Conservation (phyloP, 2,329 filamentous ascomycete genomes). For the Aspergillus brunneoviolaceus region DNA sequence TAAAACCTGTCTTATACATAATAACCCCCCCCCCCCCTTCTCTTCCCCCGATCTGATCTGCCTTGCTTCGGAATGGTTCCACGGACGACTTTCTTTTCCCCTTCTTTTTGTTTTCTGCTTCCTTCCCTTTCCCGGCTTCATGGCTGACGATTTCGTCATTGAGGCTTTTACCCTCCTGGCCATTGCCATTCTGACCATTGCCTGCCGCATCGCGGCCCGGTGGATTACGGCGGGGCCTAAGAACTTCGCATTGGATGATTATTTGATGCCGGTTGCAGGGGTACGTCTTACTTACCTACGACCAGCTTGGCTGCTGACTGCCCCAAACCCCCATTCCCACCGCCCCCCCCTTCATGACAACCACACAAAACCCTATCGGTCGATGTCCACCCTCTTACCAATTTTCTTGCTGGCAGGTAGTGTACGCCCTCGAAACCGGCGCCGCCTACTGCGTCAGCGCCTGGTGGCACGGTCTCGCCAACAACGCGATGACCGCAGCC, state of each 20-base stretch:
- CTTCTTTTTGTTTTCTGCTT: not conserved
- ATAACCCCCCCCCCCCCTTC: not conserved
- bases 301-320: no score
- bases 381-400: no score
- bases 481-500: constrained; percentile 57
- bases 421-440: constrained; percentile 53
- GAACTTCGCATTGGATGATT: constrained; percentile 59
- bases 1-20: not conserved
- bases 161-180: constrained; percentile 54
- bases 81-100: not conserved
- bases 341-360: no score
- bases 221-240: constrained; percentile 49
- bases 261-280: constrained; percentile 56
- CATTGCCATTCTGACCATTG: constrained; percentile 52
- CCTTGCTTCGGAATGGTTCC: not conserved
- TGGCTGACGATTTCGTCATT: constrained; percentile 38
- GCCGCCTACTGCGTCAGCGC: constrained; percentile 53
- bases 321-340: no score
- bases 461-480: constrained; percentile 53
- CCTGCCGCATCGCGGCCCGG: constrained; percentile 53
- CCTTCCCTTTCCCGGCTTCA: constrained; percentile 7
- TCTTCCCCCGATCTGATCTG: not conserved
- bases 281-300: constrained; percentile 32
- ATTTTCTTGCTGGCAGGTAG: constrained; percentile 34
- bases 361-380: no score